Base-by-base conservation (phyloP, 2,329 filamentous ascomycete genomes). In the Helicocarpus griseus region DNA sequence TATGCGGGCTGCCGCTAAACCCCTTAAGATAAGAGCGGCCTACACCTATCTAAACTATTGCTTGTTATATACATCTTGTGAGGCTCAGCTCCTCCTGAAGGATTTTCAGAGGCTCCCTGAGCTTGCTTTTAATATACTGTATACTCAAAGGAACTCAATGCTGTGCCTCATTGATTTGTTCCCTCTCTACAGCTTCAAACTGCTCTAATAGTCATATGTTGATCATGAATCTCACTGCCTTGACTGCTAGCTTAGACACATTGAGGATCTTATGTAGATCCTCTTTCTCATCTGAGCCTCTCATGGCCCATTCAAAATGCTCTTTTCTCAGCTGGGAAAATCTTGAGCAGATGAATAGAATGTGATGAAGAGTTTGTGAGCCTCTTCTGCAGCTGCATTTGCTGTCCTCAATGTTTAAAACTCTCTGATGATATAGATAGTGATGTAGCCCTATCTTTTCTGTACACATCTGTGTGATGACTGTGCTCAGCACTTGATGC, bases 171-270 rank as follows among this genome's bases (percentile, higher is more conserved):
- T 29, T 14, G 13, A 45, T 44, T 44, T 44, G 17, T 6, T 44
- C 9, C 40, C 24, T 21, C 5, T 17, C 53, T 35, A 56, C 43
- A 22, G 53, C 54, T 47, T 31, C 43, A 28, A 52, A 56, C 51
- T 56, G 48, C 43, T 46, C 41, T 26, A 56, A 45, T 33, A 56
- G 54, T 48, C 53, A 47, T 7, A 53, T 54, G 38, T 35, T 39
- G 41, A 54, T 29, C 46, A 54, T 56, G 35, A 52, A 56, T 47
- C 49, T 52, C 39, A 50, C 54, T 26, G 53, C 47, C 40, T 44
- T 49, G 19, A 36, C 48, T 36, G 48, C 51, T 28, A 48, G 41
- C 44, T 48, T 48, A 41, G 41, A 41, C 41, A 40, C 48, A 31
- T 29, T 53, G 13, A 55, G 40, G 6, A 50, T 53, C 29, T n/a